A percentile compares a stretch with the other conserved stretches of the same genome.
Conservation (phyloP, 352 stramenopile species). For the Plasmopara muralis region DNA sequence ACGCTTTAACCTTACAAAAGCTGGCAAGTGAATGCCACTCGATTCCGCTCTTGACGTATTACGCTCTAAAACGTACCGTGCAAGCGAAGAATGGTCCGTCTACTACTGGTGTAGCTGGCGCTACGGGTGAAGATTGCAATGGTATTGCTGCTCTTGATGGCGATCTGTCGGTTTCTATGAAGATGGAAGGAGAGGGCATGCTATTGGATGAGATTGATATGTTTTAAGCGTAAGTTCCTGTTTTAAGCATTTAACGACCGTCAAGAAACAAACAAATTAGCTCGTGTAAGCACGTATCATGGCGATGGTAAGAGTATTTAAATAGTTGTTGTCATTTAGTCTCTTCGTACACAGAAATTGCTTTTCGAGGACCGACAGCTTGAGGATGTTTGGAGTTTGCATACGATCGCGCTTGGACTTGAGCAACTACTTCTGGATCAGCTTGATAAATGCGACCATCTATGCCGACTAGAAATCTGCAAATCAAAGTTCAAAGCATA, state of each 20-base stretch:
- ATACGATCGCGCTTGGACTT: constrained; percentile 33
- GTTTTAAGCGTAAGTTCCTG: constrained; percentile 31
- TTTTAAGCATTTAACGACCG: no score
- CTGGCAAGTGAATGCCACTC: constrained; percentile 57
- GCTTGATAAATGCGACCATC: constrained; percentile 80
- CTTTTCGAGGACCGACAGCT: constrained; percentile 25
- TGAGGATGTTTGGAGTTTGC: constrained; percentile 41
- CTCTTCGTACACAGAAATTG: constrained; percentile 15
- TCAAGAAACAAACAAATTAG: no score
- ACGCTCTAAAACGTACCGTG: constrained; percentile 51
- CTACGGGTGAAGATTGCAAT: constrained; percentile 56
- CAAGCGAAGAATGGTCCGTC: constrained; percentile 36
- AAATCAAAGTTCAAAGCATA: constrained; percentile 6
- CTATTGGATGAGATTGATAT: constrained; percentile 83
- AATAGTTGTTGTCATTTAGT: constrained; percentile 11
- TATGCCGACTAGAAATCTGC: constrained; percentile 72
- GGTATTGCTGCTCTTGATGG: constrained; percentile 72
- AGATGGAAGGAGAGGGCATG: constrained; percentile 79
- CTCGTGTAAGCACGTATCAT: neutral
- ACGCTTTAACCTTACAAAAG: constrained; percentile 39
- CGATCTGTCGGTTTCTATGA: constrained; percentile 66
- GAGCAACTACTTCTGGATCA: constrained; percentile 50
- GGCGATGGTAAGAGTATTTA: neutral
- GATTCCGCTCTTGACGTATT: constrained; percentile 74
- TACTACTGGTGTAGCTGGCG: constrained; percentile 7